Base-by-base conservation (phyloP, 768 basidiomycete genomes). In the Boletus sp. region DNA sequence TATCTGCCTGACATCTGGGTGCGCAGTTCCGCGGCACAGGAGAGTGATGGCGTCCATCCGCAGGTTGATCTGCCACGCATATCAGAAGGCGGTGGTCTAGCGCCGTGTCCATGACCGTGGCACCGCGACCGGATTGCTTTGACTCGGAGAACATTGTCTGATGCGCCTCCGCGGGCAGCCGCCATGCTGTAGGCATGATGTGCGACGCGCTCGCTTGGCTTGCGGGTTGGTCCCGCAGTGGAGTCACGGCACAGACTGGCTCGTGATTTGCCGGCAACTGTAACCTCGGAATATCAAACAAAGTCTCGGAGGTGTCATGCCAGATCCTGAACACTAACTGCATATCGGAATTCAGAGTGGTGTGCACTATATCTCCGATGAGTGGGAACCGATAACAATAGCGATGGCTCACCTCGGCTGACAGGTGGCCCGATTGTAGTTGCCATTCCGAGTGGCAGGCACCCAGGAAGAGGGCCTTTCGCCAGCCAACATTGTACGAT, bases 91-190 rank as follows among this genome's bases (percentile, higher is more conserved):
- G 51, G 53, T 58, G 65, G 58, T 77, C 77, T 52, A 82, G 70
- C 56, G 80, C 66, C 52, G 78, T 62, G 61, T 79, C 79, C 79
- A 79, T 81, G 57, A 77, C 67, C 37, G 66, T 77, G 58, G 66
- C 70, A 44, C 58, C 70, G 32, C 64, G 68, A 49, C 72, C 67
- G 57, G 63, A 61, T 59, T 62, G 58, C 45, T 63, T 67, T 47
- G 65, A 62, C 61, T 71, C 68, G 27, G 58, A 48, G 43, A 53
- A 65, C n/a, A 65, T 66, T 25, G 56, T 58, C 38, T 71, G 66
- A 43, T 65, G 65, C 51, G 68, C 69, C 51, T 70, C 63, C 19
- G 60, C 57, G 13, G 76, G 61, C 38, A 72, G 43, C 15, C 58
- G 50, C 43, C 53, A 43, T 3, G 64, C 57, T 9, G 53, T 29